Evolutionary conservation across 2,329 filamentous ascomycete genomes (phyloP).

Genomic region (Neurospora sp.): DNA sequence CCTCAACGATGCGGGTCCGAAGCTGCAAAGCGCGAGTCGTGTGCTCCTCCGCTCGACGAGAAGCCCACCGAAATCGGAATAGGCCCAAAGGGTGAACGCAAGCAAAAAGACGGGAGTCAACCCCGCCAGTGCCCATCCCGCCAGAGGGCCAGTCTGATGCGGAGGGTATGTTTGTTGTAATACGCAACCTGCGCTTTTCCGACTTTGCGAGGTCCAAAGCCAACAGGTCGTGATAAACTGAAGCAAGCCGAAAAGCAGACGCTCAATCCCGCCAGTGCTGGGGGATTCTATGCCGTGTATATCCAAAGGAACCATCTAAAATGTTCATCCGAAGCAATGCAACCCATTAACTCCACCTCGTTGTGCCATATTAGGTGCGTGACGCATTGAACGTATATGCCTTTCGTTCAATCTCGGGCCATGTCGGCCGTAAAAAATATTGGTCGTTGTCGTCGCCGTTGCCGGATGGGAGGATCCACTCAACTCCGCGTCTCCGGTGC

Average conservation of each 20-base stretch:
- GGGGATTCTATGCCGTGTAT: background rate
- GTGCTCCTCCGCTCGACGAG: background rate
- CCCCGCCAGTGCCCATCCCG: background rate
- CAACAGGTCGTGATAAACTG: background rate
- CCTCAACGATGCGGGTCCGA: background rate
- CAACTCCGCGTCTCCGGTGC: background rate
- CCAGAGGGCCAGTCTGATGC: background rate
- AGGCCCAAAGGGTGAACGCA: background rate
- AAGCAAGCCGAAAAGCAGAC: background rate
- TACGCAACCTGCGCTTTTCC: background rate
- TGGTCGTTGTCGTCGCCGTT: background rate
- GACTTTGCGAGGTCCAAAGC: background rate
- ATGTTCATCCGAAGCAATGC: background rate
- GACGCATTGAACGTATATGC: background rate
- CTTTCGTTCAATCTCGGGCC: background rate
- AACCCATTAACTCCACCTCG: background rate
- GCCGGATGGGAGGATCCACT: background rate
- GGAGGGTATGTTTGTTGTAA: background rate
- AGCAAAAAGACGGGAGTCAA: background rate
- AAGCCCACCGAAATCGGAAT: background rate
- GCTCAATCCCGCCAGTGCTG: background rate
- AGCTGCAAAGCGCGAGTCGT: background rate
- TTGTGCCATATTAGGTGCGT: background rate
- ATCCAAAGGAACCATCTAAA: background rate
- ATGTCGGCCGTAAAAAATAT: background rate